Evolutionary conservation across 176 grass and related monocot species (phyloP).

Genomic region (Tillandsia fasciculata): DNA sequence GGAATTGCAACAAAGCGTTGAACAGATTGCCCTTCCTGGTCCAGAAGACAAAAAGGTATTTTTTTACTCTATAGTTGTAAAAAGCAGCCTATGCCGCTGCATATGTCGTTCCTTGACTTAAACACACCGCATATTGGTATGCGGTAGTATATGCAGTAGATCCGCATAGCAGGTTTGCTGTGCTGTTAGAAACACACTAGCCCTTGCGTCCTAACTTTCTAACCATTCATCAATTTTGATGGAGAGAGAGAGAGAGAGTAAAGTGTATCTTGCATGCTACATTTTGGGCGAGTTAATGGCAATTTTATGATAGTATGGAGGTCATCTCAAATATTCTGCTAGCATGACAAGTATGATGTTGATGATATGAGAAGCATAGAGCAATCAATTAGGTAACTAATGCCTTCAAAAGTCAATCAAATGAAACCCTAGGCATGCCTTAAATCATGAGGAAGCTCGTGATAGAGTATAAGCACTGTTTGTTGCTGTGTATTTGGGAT

Average conservation of each 20-base stretch:
- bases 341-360: background rate
- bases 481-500: background rate
- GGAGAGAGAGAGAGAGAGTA: background rate
- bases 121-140: too few relatives aligned
- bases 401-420: background rate
- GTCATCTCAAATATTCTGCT: background rate
- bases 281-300: too few relatives aligned
- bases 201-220: too few relatives aligned
- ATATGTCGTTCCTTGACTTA: too few relatives aligned
- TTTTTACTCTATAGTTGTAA: background rate
- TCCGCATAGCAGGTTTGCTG: too few relatives aligned
- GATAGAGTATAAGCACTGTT: background rate
- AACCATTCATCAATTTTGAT: too few relatives aligned
- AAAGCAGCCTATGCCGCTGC: background rate
- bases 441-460: conserved; percentile 10
- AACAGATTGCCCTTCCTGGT: conserved; percentile 84
- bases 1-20: conserved; percentile 78
- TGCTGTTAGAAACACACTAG: too few relatives aligned
- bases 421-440: background rate
- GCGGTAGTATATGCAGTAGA: too few relatives aligned
- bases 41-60: conserved; percentile 45
- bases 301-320: background rate
- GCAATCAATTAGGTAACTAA: background rate
- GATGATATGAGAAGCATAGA: background rate
- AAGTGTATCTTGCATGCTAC: background rate